phyloP scores from a whole-genome alignment of 2,329 filamentous ascomycete genomes.

The Claviceps sp. region DNA sequence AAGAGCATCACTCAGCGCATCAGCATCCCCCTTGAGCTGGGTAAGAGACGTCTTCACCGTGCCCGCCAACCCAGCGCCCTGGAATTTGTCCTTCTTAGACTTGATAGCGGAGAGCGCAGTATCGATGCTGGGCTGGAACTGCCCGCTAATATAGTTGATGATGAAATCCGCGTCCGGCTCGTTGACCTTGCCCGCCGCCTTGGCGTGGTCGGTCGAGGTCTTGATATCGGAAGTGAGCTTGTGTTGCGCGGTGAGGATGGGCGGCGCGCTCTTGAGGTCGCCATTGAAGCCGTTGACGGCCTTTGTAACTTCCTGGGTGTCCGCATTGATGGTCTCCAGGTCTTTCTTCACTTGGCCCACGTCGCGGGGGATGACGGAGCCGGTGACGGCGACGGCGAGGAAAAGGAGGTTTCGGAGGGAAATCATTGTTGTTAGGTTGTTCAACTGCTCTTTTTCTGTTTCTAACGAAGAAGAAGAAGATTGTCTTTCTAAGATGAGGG shows the following conservation, averaged over 20 bases:
- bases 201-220: neutral
- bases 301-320: neutral
- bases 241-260: neutral
- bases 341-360: neutral
- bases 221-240: neutral
- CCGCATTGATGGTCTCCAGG: neutral
- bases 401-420: constrained; percentile 4
- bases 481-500: neutral
- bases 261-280: neutral
- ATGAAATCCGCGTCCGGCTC: neutral
- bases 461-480: neutral
- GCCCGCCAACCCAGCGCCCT: neutral
- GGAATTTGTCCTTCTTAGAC: neutral
- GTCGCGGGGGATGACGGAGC: constrained; percentile 2
- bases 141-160: neutral
- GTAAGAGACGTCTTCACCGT: neutral
- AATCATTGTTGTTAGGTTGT: neutral
- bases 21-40: neutral
- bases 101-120: neutral
- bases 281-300: neutral
- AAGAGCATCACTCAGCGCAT: neutral
- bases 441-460: neutral
- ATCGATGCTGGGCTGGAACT: neutral
- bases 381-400: constrained; percentile 1
- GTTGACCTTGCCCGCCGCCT: neutral